Base-by-base conservation (phyloP, 1,284 basidiomycete species). In the Melampsora americana region DNA sequence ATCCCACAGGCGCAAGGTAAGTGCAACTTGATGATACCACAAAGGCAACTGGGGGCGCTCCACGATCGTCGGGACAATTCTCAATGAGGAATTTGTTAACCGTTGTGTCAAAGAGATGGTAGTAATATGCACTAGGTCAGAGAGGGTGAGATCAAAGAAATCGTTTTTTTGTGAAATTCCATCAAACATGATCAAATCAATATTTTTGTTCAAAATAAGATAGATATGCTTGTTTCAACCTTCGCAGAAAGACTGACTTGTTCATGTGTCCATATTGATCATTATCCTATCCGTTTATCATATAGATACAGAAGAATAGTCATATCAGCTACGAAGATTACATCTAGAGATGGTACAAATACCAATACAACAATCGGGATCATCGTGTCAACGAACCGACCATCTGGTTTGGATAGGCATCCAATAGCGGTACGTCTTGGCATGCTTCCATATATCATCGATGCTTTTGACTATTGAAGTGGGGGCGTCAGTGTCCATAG, bases 211-310 rank as follows among this genome's bases (percentile, higher is more conserved):
- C n/a, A 56, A 56, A 28, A 9, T 6, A 56, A 56, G n/a, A 28
- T 56, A 56, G n/a, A 28, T 56, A 5, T 23, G 53, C n/a, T 56
- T 56, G 28, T n/a, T n/a, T 12, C 28, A 56, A 6, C 30, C 44
- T 48, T 48, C 14, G 12, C 1, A 46, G 18, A 66, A 56, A 28
- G 2, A 39, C 39, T 26, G 20, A 72, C 70, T 72, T 72, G 42
- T 72, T 72, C 70, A 72, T 72, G 39, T 72, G 70, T 23, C 70
- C 70, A 42, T 72, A 72, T 7, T n/a, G 30, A 44, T 72, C 70
- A 42, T 72, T 72, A 65, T 72, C 70, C 70, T 72, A 30, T 16
- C 3, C 20, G 61, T 42, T 14, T 20, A 16, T 7, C 39, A 23
- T n/a, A n/a, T n/a, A n/a, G n/a, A n/a, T 23, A 42, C 26, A n/a